Evolutionary conservation across 352 stramenopile species (phyloP), one percentile per base, ranked within the genome.

Genomic region (Poterioochromonas sp.): DNA sequence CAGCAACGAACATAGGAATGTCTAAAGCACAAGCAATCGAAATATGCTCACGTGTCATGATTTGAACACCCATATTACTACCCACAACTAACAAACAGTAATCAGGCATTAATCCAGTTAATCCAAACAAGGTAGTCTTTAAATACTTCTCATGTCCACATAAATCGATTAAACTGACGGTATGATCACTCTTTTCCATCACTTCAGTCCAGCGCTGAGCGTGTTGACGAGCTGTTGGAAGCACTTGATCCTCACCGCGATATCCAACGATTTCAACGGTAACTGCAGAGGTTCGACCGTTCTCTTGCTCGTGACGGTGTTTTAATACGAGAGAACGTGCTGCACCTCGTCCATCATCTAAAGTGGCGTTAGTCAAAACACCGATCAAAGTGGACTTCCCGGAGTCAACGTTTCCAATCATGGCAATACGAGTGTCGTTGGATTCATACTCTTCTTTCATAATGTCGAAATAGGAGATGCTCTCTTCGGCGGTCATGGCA

Each of bases 221-320:
- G 40, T 83, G 80, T 8, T 71, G 76, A 70, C 82, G 69, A 22
- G 77, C 84, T 18, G 77, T 83, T 43, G 84, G 83, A 37, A 88
- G 35, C 22, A 87, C 81, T 79, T 87, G 73, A 26, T 77, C 64
- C 11, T 77, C 51, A 40, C 88, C 89, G 1, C 85, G 84, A 80
- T 93, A 94, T 34, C 90, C 90, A 76, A 95, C 85, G 18, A 94
- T 80, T 79, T 94, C 88, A 5, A 88, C 86, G 0, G 85, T 87
- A n/a, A 92, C 87, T 0, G 89, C 91, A 0, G 88, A 93, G 12
- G 90, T 95, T 54, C 90, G 79, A n/a, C 91, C 91, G 62, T 85
- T 92, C 77, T 94, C 87, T 71, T 93, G 91, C 83, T 96, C 91
- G 79, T 96, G 91, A 39, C 89, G 85, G 81, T 96, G 91, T 71